Evolutionary conservation across 495 filamentous ascomycete species (phyloP), one percentile per base, ranked within the genome.

Genomic region (Clavariopsis aquatica): DNA sequence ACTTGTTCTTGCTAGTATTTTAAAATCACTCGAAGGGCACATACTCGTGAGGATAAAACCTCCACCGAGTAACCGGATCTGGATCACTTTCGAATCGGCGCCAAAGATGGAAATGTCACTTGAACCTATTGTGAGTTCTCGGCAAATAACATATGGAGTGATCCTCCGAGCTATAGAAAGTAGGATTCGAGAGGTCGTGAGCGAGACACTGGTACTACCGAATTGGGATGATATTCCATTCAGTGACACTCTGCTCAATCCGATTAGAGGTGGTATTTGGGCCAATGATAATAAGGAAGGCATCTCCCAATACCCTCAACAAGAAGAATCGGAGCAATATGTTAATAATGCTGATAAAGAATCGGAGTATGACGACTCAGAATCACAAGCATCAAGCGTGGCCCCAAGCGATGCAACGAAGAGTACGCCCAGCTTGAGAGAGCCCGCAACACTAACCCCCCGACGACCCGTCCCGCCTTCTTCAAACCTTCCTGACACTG

Each of bases 221-320:
- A 91, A 95, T 71, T 98, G 93, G 91, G 94, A 98, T 62, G 94
- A 98, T 74, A 83, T 87, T 1, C 91, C 94, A 3, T 98, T 98
- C 76, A 86, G 88, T 69, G 84, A 89, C 65, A 96, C 91, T 5
- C 76, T 84, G 34, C 76, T 82, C 47, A 90, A 96, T 70, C 74
- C 77, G 26, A 92, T 91, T 80, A 83, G 94, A 62, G 94, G 92
- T 17, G 94, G 95, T 1, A 89, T 98, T n/a, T 98, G 91, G 84
- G 77, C 82, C 62, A 87, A 74, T 49, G 8, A 7, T 24, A 22
- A 3, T 6, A 27, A 49, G 7, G 47, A 23, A 24, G 19, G 9
- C 5, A 9, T 15, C 5, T 5, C 20, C 26, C 20, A 15, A 24
- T 49, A 49, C 17, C 47, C 2, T 3, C 20, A 49, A 2, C 20